phyloP scores from a whole-genome alignment of 2,329 filamentous ascomycete genomes.

The Rutstroemia sp. region DNA sequence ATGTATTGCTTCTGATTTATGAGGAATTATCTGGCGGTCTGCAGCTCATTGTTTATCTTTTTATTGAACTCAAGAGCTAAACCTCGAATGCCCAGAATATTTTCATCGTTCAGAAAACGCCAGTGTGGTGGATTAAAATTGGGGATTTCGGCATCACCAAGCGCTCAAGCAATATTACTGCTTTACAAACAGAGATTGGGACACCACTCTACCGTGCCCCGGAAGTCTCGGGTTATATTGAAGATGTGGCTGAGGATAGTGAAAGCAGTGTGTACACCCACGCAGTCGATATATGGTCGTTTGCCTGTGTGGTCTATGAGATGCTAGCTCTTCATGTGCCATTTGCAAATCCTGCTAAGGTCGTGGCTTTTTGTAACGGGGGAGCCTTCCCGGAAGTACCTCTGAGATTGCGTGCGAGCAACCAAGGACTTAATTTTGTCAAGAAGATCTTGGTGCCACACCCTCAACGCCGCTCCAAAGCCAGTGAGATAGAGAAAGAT shows the following conservation, averaged over 20 bases:
- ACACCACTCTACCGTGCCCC: constrained; percentile 17
- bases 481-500: background rate
- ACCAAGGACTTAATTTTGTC: background rate
- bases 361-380: background rate
- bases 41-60: too few species aligned
- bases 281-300: background rate
- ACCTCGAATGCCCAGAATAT: constrained; percentile 4
- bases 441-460: background rate
- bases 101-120: background rate
- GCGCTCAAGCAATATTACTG: constrained; percentile 8
- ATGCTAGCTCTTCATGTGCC: background rate
- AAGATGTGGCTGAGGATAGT: too few species aligned
- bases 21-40: too few species aligned
- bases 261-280: background rate
- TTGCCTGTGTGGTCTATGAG: background rate
- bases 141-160: constrained; percentile 35
- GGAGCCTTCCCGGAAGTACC: background rate
- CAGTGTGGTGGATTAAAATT: constrained; percentile 34
- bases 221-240: constrained; percentile 7
- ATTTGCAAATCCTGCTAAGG: background rate
- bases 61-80: too few species aligned
- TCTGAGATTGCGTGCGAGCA: background rate
- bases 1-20: background rate
- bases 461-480: background rate
- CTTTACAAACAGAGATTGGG: constrained; percentile 1